phyloP scores from a whole-genome alignment of 345 rosid genomes.

The Rhodomyrtus tomentosa region DNA sequence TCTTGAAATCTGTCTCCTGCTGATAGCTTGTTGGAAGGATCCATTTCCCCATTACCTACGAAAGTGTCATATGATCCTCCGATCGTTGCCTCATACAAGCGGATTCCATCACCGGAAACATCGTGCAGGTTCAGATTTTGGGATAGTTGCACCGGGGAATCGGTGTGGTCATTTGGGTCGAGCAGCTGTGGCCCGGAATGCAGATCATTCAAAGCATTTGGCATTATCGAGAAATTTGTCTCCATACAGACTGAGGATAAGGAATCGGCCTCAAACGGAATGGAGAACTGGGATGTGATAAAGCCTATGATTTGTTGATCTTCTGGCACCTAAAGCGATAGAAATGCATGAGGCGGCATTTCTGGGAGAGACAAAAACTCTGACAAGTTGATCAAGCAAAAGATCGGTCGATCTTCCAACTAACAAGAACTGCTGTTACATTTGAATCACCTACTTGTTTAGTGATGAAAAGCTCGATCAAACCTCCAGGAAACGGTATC shows the following conservation, averaged over 20 bases:
- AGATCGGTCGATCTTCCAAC: not conserved
- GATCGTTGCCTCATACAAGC: slow-evolving; percentile 7
- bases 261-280: slow-evolving; percentile 34
- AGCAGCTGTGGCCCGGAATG: slow-evolving; percentile 18
- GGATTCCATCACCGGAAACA: slow-evolving; percentile 23
- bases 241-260: slow-evolving; percentile 11
- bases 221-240: slow-evolving; percentile 1
- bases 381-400: not conserved
- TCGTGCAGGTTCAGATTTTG: slow-evolving; percentile 31
- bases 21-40: not conserved
- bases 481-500: slow-evolving; percentile 71
- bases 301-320: slow-evolving; percentile 59
- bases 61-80: slow-evolving; percentile 12
- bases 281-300: slow-evolving; percentile 41
- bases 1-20: slow-evolving; percentile 23
- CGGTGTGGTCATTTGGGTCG: slow-evolving; percentile 9
- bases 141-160: slow-evolving; percentile 9
- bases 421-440: not conserved
- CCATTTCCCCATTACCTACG: not conserved
- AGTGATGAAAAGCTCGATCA: slow-evolving; percentile 63
- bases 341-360: not conserved
- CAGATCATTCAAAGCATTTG: slow-evolving; percentile 2
- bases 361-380: not conserved
- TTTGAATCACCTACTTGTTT: slow-evolving; percentile 40
- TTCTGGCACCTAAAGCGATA: slow-evolving; percentile 44